These are phyloP conservation scores for Effrenium voratum DNA, from an alignment of 73 alveolate species.

Conservation along the genomic window DNA sequence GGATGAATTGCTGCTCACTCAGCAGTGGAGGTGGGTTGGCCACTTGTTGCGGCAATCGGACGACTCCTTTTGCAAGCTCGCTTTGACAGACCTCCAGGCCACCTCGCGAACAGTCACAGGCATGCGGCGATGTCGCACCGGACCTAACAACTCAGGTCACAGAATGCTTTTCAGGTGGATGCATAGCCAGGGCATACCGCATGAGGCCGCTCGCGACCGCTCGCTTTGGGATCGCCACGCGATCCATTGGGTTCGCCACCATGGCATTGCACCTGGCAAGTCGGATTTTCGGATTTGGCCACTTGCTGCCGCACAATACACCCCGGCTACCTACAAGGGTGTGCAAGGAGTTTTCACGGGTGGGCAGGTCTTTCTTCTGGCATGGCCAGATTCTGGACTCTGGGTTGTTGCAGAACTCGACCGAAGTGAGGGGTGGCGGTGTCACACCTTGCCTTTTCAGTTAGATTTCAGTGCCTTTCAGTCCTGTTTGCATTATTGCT, in stretches of 20 bases:
- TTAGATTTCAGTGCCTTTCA: too few relatives aligned
- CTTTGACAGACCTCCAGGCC: not conserved
- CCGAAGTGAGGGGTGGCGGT: not conserved
- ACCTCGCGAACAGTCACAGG: not conserved
- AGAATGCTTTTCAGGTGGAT: not conserved
- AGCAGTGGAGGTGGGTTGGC: conserved; percentile 26
- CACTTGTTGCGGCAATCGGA: not conserved
- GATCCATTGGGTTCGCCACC: not conserved
- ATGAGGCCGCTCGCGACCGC: not conserved
- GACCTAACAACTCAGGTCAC: conserved; percentile 18
- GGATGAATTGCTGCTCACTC: not conserved
- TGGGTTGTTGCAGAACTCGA: not conserved
- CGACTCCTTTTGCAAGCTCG: not conserved
- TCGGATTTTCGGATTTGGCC: not conserved
- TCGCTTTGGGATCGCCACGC: not conserved
- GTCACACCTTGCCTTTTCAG: too few relatives aligned
- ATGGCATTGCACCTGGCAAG: not conserved
- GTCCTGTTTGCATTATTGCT: too few relatives aligned
- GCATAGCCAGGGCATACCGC: not conserved
- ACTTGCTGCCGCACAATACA: not conserved
- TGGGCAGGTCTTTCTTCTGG: not conserved
- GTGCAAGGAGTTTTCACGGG: not conserved
- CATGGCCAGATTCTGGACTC: not conserved
- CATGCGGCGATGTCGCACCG: not conserved
- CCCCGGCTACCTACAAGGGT: not conserved